A percentile compares a stretch with the other conserved stretches of the same genome.
Evolutionary conservation across 345 rosid genomes (phyloP).

Genomic region (Salix brachista): DNA sequence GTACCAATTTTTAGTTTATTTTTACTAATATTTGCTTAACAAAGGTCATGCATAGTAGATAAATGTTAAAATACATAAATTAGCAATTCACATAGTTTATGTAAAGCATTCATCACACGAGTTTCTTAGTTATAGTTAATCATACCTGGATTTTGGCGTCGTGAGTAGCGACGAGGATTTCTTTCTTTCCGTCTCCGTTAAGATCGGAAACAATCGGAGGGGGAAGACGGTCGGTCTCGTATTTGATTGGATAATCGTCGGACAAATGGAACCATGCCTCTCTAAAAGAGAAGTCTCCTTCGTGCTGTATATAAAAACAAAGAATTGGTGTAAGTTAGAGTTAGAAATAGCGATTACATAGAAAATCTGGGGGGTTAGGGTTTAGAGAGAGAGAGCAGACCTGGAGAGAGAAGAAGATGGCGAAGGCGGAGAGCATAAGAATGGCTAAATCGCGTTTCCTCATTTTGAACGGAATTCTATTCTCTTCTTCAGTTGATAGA

Average conservation of each 20-base stretch:
- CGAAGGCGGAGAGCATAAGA: slow-evolving; percentile 92
- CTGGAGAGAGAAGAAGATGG: slow-evolving; percentile 99
- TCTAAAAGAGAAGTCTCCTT: slow-evolving; percentile 91
- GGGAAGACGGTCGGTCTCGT: slow-evolving; percentile 88
- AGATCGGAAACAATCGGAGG: slow-evolving; percentile 89
- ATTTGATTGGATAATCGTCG: slow-evolving; percentile 81
- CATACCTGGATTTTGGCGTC: slow-evolving; percentile 92
- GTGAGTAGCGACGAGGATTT: slow-evolving; percentile 83
- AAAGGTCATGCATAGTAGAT: too few species aligned
- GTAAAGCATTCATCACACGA: background rate
- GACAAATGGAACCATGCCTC: slow-evolving; percentile 90
- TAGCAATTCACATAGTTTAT: too few species aligned
- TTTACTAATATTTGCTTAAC: too few species aligned
- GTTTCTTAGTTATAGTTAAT: background rate
- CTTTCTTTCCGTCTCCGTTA: slow-evolving; percentile 90
- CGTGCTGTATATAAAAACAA: slow-evolving; percentile 49
- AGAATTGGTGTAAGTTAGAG: background rate
- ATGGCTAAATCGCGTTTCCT: slow-evolving; percentile 96
- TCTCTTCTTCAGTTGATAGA: background rate
- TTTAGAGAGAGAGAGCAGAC: slow-evolving; percentile 24
- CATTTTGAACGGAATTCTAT: slow-evolving; percentile 31
- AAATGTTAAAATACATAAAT: too few species aligned
- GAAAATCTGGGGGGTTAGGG: background rate
- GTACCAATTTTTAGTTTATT: too few species aligned
- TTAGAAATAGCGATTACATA: background rate